Percentiles rank a stretch among this genome's conserved stretches.
phyloP scores from a whole-genome alignment of 257 asterid species.

The Solanum paucissectum region DNA sequence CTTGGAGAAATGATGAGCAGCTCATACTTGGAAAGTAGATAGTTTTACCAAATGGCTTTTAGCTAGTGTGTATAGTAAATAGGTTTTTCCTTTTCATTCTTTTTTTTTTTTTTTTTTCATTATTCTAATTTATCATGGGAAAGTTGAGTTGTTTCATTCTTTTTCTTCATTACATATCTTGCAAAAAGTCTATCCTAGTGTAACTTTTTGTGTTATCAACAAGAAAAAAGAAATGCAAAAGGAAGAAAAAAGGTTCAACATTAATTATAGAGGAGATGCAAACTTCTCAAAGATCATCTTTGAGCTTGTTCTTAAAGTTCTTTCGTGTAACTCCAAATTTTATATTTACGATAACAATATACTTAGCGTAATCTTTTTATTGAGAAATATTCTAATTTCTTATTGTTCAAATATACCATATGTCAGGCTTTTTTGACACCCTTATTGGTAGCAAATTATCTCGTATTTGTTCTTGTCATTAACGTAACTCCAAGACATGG shows the following conservation, averaged over 20 bases:
- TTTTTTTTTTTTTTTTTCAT: not conserved
- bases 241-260: not conserved
- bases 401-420: too few species aligned
- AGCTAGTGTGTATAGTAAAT: conserved; percentile 1
- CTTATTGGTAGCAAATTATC: too few species aligned
- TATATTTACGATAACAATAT: too few species aligned
- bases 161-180: not conserved
- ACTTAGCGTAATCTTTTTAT: not conserved
- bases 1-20: conserved; percentile 21
- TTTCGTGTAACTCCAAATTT: not conserved
- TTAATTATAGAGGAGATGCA: not conserved
- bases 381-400: too few species aligned
- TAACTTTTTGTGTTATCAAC: conserved; percentile 16
- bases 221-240: conserved; percentile 11
- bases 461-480: too few species aligned
- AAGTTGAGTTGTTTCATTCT: conserved; percentile 2
- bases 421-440: too few species aligned
- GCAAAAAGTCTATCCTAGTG: conserved; percentile 5
- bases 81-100: not conserved
- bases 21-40: conserved; percentile 13
- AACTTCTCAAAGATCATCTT: not conserved
- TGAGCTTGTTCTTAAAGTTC: not conserved
- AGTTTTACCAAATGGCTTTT: not conserved
- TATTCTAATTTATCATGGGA: not conserved
- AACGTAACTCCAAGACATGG: too few species aligned